These are phyloP conservation scores for Phycomyces nitens DNA, from an alignment of 192 early-diverging fungal species.

Conservation along the genomic window DNA sequence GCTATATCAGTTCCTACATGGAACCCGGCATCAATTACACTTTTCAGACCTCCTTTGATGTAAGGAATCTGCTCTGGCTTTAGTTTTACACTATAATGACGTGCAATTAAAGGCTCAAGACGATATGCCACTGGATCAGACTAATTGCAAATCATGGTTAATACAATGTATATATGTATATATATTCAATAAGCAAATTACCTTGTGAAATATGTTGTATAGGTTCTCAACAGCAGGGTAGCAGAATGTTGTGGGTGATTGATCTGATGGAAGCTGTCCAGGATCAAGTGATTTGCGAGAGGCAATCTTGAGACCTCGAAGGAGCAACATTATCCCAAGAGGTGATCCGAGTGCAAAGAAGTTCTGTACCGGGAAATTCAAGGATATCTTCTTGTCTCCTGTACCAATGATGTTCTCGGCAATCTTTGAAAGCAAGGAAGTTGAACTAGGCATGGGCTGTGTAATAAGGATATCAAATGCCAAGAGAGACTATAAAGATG, in stretches of 20 bases:
- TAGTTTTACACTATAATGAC: slow-evolving; percentile 47
- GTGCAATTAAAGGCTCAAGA: slow-evolving; percentile 65
- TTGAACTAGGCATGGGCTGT: slow-evolving; percentile 49
- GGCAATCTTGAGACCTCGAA: slow-evolving; percentile 65
- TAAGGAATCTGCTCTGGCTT: slow-evolving; percentile 76
- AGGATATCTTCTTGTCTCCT: slow-evolving; percentile 10
- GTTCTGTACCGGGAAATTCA: slow-evolving; percentile 56
- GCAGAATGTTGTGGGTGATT: slow-evolving; percentile 29
- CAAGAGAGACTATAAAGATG: slow-evolving; percentile 48
- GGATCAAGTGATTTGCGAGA: slow-evolving; percentile 37
- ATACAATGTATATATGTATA: not conserved
- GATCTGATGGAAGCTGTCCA: not conserved
- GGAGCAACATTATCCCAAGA: slow-evolving; percentile 71
- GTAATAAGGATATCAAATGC: slow-evolving; percentile 75
- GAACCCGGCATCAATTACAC: slow-evolving; percentile 60
- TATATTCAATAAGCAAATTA: not conserved
- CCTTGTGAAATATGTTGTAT: slow-evolving; percentile 80
- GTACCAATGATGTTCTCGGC: slow-evolving; percentile 18
- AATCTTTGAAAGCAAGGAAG: not conserved
- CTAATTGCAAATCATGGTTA: no score
- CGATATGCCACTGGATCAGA: slow-evolving; percentile 74
- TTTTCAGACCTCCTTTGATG: slow-evolving; percentile 80
- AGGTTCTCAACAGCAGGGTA: slow-evolving; percentile 67
- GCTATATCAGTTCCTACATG: slow-evolving; percentile 67
- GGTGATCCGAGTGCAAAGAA: slow-evolving; percentile 83